Conservation (phyloP, 2,329 filamentous ascomycete species). For the Cryphonectria naterciae region DNA sequence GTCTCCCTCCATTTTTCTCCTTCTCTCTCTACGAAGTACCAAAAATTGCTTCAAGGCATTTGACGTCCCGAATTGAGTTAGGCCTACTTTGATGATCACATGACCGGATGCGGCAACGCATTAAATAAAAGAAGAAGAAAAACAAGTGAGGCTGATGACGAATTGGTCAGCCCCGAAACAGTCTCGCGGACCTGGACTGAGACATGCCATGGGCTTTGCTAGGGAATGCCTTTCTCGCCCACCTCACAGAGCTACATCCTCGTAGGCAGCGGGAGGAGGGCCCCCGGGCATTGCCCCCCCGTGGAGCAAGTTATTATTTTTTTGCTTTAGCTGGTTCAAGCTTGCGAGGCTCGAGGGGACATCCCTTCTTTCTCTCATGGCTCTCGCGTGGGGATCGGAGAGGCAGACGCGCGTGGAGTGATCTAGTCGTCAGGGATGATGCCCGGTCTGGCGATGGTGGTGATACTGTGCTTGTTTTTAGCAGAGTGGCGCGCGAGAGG, state of each 20-base stretch:
- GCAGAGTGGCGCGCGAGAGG: no score
- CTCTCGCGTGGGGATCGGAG: neutral
- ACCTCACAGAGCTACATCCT: neutral
- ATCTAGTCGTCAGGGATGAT: constrained; percentile 12
- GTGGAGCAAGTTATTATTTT: no score
- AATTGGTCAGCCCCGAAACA: neutral
- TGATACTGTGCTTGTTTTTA: neutral
- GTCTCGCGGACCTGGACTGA: neutral
- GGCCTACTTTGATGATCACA: neutral
- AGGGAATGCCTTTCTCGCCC: neutral
- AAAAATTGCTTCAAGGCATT: neutral
- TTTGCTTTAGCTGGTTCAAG: no score
- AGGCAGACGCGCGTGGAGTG: neutral
- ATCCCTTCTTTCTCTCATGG: neutral
- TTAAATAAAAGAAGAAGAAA: neutral
- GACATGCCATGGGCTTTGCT: neutral
- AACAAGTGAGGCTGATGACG: neutral
- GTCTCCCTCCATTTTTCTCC: neutral
- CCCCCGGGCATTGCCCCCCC: no score
- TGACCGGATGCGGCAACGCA: neutral
- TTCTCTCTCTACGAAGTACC: neutral
- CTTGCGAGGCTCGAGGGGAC: neutral
- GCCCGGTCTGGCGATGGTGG: neutral
- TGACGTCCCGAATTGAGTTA: neutral
- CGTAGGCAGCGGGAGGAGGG: no score